A percentile compares a stretch with the other conserved stretches of the same genome.
Evolutionary conservation across 495 filamentous ascomycete genomes (phyloP).

Genomic region (Letharia lupina): DNA sequence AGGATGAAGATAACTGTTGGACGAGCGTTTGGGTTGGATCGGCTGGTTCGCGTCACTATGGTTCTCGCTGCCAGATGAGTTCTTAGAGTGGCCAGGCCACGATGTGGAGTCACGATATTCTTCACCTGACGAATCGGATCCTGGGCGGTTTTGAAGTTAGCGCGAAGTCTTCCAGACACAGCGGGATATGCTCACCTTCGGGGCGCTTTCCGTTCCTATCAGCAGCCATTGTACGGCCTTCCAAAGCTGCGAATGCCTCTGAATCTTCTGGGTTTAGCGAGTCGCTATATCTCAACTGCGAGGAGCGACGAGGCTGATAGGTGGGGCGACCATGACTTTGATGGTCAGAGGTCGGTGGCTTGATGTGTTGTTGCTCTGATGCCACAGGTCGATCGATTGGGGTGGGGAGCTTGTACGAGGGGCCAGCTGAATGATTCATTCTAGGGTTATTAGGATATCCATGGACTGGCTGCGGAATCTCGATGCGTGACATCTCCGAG

Average conservation of each 20-base stretch:
- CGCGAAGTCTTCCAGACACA: neutral
- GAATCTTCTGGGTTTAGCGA: conserved; percentile 10
- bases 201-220: neutral
- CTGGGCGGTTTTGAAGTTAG: conserved; percentile 2
- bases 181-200: neutral
- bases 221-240: neutral
- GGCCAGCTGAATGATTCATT: conserved; percentile 25
- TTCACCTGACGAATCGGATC: conserved; percentile 10
- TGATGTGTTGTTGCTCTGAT: conserved; percentile 10
- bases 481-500: conserved; percentile 18
- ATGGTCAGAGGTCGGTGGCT: conserved; percentile 15
- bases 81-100: conserved; percentile 8
- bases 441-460: conserved; percentile 12
- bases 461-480: conserved; percentile 19
- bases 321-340: conserved; percentile 8
- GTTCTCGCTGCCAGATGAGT: conserved; percentile 6
- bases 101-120: conserved; percentile 2
- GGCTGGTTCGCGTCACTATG: conserved; percentile 7
- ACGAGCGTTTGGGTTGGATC: neutral
- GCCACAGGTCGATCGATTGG: conserved; percentile 10
- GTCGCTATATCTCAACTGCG: conserved; percentile 29
- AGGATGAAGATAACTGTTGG: conserved; percentile 6
- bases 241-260: conserved; percentile 3
- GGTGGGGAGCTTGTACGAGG: conserved; percentile 18
- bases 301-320: conserved; percentile 33